Evolutionary conservation across 805 yeast species (phyloP), one percentile per base, ranked within the genome.

Genomic region (Saturnispora halmiae): DNA sequence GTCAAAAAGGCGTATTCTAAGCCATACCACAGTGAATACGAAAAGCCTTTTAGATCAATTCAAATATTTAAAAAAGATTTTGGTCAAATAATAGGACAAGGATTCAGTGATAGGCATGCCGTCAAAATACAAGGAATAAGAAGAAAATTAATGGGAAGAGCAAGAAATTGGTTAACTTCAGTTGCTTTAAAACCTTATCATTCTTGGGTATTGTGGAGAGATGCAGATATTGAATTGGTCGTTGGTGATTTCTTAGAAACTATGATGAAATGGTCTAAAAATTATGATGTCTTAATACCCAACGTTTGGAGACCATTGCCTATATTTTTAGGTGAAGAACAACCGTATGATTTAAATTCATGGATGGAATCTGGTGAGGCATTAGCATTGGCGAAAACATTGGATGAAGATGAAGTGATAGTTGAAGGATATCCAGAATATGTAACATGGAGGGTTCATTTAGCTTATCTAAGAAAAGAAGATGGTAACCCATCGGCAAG

Each of bases 231-330:
- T 38, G 94, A 83, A 54, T 68, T 82, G n/a, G 77, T 83, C 49
- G 88, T 90, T 0, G 86, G 85, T 5, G 69, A 79, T 31, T 79
- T 83, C 36, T 73, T 83, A 46, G 78, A 83, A 59, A 79, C 73
- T 53, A 65, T 83, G 61, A 82, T 83, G 90, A 69, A 72, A 47
- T 67, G 66, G 46, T 46, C 55, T 20, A 65, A 61, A 41, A 72
- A 73, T 48, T 79, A 69, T 54, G 94, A 83, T 54, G 82, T 83
- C 13, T 68, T 83, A 58, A 79, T 81, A 30, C 94, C 86, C 22
- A 86, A 92, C 55, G 96, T 92, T 26, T 92, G 98, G 98, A 72
- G 98, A 52, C 98, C 97, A 2, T 69, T 92, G 46, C 98, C 98
- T 2, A 81, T 79, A 34, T 92, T 88, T 63, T 72, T 92, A 47